Evolutionary conservation across 163 green algal species (phyloP).

Genomic region (Scenedesmus sp.): DNA sequence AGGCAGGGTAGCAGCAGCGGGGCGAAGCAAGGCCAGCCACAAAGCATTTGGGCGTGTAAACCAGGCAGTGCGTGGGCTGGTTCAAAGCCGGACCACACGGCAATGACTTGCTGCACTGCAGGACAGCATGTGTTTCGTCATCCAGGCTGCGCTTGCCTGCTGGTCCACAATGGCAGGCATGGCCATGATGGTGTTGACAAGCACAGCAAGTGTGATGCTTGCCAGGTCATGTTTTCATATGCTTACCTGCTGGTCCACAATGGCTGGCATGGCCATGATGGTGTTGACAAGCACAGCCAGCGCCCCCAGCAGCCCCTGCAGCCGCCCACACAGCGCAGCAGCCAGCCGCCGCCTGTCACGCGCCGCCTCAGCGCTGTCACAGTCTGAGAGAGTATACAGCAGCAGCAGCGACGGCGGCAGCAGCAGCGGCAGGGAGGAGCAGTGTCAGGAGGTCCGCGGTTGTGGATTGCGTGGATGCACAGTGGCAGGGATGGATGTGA

Average conservation of each 20-base stretch:
- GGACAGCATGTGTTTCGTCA: too few species aligned
- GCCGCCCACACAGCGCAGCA: conserved; percentile 33
- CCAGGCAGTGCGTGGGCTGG: background rate
- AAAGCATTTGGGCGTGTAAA: too few species aligned
- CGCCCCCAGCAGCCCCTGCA: background rate
- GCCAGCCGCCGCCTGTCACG: conserved; percentile 5
- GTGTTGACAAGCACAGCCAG: conserved; percentile 42
- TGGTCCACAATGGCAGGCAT: conserved; percentile 37
- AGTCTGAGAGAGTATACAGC: background rate
- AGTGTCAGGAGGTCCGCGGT: background rate
- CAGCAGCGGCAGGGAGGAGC: background rate
- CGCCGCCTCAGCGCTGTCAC: background rate
- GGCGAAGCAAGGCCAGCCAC: background rate
- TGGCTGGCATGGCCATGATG: background rate
- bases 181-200: conserved; percentile 40
- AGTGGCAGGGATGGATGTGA: too few species aligned
- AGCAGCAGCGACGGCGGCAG: background rate
- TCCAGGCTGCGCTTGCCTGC: background rate
- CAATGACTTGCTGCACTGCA: too few species aligned
- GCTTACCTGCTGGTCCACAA: conserved; percentile 39
- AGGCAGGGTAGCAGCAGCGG: background rate
- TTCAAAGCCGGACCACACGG: background rate
- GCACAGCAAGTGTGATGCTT: background rate
- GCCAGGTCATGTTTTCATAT: background rate
- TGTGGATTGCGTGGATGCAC: too few species aligned